Percentiles rank a stretch among this genome's conserved stretches.
Evolutionary conservation across 1,284 basidiomycete genomes (phyloP).

Genomic region (Sanghuangporus weigelae): DNA sequence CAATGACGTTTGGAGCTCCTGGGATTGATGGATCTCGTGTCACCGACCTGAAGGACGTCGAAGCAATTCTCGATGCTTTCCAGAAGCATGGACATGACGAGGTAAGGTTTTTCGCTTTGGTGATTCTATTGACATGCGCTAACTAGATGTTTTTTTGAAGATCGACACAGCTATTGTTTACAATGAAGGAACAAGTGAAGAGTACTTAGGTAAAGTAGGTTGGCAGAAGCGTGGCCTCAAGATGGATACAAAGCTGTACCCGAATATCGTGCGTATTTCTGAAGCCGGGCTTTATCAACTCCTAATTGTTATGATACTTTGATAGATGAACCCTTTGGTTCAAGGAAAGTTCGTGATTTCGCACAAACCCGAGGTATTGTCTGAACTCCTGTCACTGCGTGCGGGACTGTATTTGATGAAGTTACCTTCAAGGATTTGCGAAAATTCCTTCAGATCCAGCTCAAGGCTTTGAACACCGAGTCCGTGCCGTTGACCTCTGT

Average conservation of each 20-base stretch:
- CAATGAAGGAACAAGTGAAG: constrained; percentile 26
- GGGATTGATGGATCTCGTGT: constrained; percentile 27
- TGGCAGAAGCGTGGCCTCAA: constrained; percentile 34
- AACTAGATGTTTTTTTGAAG: constrained; percentile 1
- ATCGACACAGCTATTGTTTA: constrained; percentile 34
- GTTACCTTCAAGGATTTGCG: constrained; percentile 22
- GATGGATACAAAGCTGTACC: constrained; percentile 42
- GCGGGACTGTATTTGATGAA: not conserved
- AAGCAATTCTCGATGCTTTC: constrained; percentile 33
- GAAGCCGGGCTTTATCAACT: not conserved
- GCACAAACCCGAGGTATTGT: constrained; percentile 8
- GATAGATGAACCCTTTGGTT: not conserved
- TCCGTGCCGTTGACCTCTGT: constrained; percentile 23
- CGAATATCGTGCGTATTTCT: constrained; percentile 18
- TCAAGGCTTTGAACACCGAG: constrained; percentile 44
- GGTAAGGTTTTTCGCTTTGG: constrained; percentile 2
- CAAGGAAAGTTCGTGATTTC: not conserved
- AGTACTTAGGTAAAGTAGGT: constrained; percentile 26
- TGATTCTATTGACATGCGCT: not conserved
- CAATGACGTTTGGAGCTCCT: constrained; percentile 31
- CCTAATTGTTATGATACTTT: not conserved
- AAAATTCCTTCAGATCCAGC: constrained; percentile 37
- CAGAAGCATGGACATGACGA: constrained; percentile 34
- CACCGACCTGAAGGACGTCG: constrained; percentile 28
- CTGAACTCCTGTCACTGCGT: not conserved